These are phyloP conservation scores for Cladophialophora immunda DNA, from an alignment of 2,329 filamentous ascomycete species.

Conservation along the genomic window DNA sequence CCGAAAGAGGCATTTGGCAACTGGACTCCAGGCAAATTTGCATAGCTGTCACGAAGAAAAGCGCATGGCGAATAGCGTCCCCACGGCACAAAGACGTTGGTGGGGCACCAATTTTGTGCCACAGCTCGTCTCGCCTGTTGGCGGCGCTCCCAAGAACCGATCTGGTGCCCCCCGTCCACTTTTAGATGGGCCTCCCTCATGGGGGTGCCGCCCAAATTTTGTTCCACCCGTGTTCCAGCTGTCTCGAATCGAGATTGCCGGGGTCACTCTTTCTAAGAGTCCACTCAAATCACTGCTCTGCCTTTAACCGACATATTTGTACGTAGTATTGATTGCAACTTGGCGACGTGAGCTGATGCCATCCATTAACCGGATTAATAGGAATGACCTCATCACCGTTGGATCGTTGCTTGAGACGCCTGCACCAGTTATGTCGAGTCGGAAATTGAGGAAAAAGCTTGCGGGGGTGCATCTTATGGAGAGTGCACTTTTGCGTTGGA, in stretches of 20 bases:
- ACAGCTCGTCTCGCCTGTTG: constrained; percentile 24
- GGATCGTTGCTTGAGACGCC: background rate
- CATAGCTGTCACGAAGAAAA: constrained; percentile 1
- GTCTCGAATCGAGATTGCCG: constrained; percentile 37
- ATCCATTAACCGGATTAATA: background rate
- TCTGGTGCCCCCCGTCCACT: constrained; percentile 13
- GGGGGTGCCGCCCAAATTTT: constrained; percentile 23
- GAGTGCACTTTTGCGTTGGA: background rate
- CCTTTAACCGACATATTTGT: background rate
- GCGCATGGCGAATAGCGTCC: constrained; percentile 4
- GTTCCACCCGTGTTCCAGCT: constrained; percentile 37
- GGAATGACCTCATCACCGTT: background rate
- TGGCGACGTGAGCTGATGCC: background rate
- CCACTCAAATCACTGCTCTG: constrained; percentile 18
- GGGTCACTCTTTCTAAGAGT: constrained; percentile 13
- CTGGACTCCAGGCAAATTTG: background rate
- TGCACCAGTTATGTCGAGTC: background rate
- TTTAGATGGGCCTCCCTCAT: background rate
- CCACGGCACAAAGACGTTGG: background rate
- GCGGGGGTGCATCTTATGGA: background rate
- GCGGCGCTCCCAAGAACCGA: constrained; percentile 6
- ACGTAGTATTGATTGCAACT: background rate
- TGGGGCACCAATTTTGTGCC: constrained; percentile 17
- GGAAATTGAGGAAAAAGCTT: background rate
- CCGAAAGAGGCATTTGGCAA: background rate